These are phyloP conservation scores for Umbelopsis sp. DNA, from an alignment of 192 early-diverging fungal species.

Conservation along the genomic window DNA sequence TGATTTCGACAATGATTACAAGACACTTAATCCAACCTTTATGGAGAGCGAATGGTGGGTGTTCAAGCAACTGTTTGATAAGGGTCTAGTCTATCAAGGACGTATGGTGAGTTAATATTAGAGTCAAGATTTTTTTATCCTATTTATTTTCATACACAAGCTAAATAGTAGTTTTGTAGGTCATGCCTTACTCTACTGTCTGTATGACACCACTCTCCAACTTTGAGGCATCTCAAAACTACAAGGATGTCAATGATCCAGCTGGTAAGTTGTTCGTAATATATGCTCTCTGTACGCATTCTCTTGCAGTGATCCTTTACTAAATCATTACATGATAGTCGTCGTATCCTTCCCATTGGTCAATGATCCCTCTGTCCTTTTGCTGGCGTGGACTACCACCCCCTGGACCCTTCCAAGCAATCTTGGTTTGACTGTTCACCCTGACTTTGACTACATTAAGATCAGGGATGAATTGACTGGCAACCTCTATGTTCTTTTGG, in stretches of 20 bases:
- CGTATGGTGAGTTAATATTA: constrained; percentile 47
- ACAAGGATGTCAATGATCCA: constrained; percentile 97
- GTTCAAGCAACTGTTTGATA: constrained; percentile 94
- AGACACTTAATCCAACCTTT: constrained; percentile 92
- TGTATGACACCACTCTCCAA: constrained; percentile 93
- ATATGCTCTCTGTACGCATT: neutral
- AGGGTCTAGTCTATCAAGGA: constrained; percentile 95
- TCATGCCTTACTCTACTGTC: constrained; percentile 97
- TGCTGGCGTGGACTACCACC: constrained; percentile 98
- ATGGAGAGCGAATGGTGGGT: constrained; percentile 99
- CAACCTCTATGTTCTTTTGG: constrained; percentile 81
- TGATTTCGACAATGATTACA: constrained; percentile 99
- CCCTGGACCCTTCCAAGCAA: constrained; percentile 99
- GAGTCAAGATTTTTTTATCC: neutral
- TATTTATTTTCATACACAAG: neutral
- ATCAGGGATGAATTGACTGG: constrained; percentile 86
- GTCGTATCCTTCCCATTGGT: constrained; percentile 93
- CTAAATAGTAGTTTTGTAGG: constrained; percentile 25
- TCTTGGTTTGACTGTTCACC: constrained; percentile 91
- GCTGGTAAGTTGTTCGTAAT: constrained; percentile 60
- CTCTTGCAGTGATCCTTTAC: neutral
- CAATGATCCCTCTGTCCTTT: constrained; percentile 70
- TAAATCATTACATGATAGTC: constrained; percentile 45
- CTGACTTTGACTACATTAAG: constrained; percentile 94
- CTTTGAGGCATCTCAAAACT: constrained; percentile 96